A percentile compares a stretch with the other conserved stretches of the same genome.
Evolutionary conservation across 2,329 filamentous ascomycete genomes (phyloP).

Genomic region (Phialemonium atrogriseum): DNA sequence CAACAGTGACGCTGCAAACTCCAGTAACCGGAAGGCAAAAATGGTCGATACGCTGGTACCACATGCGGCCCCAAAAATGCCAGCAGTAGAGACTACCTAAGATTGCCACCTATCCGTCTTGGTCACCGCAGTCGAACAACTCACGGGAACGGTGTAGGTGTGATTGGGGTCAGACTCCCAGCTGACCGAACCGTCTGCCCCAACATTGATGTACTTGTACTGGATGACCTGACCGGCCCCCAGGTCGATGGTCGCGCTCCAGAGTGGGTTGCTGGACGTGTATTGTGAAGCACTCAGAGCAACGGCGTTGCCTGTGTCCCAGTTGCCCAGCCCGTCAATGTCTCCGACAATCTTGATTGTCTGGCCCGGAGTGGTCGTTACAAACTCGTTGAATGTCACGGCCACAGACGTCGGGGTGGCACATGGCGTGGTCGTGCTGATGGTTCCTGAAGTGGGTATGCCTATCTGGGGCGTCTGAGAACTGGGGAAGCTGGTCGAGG

Average conservation of each 20-base stretch:
- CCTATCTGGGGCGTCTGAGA: constrained; percentile 34
- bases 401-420: constrained; percentile 35
- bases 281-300: constrained; percentile 51
- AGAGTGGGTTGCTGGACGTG: constrained; percentile 49
- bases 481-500: constrained; percentile 39
- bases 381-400: constrained; percentile 54
- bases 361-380: constrained; percentile 51
- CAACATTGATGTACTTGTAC: constrained; percentile 63
- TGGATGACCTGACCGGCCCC: constrained; percentile 45
- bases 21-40: too few species aligned
- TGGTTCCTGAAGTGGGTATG: constrained; percentile 12
- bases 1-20: too few species aligned
- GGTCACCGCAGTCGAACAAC: constrained; percentile 19
- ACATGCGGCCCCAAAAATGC: too few species aligned
- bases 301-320: constrained; percentile 47
- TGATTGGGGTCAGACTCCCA: constrained; percentile 59
- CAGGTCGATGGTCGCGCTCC: constrained; percentile 49
- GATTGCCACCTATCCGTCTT: constrained; percentile 25
- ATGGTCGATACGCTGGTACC: too few species aligned
- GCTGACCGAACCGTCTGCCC: constrained; percentile 40
- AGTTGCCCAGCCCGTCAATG: constrained; percentile 50
- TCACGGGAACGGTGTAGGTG: constrained; percentile 24
- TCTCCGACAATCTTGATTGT: constrained; percentile 58
- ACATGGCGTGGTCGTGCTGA: constrained; percentile 25
- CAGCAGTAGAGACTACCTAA: too few species aligned